Percentiles rank a stretch among this genome's conserved stretches.
Conservation (phyloP, 495 filamentous ascomycete species). For the Podospora comata region DNA sequence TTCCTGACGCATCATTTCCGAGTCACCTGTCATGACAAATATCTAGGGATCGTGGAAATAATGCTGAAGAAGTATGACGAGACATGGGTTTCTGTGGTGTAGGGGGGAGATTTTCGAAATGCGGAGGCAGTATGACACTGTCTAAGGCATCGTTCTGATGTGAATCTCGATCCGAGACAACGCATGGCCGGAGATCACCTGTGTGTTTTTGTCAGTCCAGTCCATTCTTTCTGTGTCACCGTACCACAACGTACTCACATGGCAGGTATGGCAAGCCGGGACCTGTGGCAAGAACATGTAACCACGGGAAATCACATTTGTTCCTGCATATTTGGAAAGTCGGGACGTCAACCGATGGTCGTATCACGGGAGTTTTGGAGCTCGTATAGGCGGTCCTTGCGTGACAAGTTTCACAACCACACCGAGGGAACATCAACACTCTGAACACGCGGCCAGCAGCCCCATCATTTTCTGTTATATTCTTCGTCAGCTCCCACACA, state of each 20-base stretch:
- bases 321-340: neutral
- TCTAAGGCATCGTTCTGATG: neutral
- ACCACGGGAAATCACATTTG: neutral
- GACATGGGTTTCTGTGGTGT: neutral
- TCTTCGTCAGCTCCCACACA: neutral
- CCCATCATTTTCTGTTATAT: neutral
- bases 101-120: neutral
- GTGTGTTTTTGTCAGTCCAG: neutral
- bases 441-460: neutral
- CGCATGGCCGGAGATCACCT: neutral
- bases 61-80: neutral
- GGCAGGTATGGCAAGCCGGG: neutral
- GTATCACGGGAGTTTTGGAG: neutral
- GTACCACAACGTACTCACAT: neutral
- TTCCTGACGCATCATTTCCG: neutral
- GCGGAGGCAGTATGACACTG: neutral
- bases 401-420: neutral
- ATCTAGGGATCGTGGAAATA: neutral
- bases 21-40: neutral
- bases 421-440: neutral
- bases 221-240: neutral
- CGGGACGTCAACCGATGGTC: neutral
- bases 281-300: neutral
- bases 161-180: neutral
- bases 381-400: neutral